Evolutionary conservation across 2,329 filamentous ascomycete genomes (phyloP).

Genomic region (Teratosphaeriaceae sp.): DNA sequence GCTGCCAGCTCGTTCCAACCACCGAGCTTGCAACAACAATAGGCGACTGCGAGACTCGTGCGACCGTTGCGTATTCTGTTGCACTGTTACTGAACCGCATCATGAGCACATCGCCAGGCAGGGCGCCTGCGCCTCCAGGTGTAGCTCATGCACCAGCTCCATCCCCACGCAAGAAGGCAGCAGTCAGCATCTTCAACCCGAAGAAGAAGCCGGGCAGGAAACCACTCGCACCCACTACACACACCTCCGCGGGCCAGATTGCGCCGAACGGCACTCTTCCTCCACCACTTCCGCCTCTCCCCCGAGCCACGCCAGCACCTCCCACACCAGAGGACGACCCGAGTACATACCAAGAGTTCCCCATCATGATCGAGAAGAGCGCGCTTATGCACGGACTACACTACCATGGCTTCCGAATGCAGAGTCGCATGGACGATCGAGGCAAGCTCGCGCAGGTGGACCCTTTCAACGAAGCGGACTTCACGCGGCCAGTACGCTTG

Average conservation of each 20-base stretch:
- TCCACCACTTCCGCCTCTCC: slow-evolving; percentile 5
- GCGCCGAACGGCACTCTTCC: slow-evolving; percentile 3
- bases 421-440: slow-evolving; percentile 42
- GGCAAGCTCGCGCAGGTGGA: slow-evolving; percentile 41
- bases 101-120: slow-evolving; percentile 25
- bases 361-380: slow-evolving; percentile 77
- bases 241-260: slow-evolving; percentile 7
- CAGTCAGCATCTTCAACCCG: slow-evolving; percentile 28
- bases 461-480: slow-evolving; percentile 70
- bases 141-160: background rate
- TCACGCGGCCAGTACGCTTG: slow-evolving; percentile 78
- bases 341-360: slow-evolving; percentile 45
- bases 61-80: too few species aligned
- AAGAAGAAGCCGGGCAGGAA: slow-evolving; percentile 25
- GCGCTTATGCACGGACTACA: slow-evolving; percentile 72
- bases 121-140: slow-evolving; percentile 19
- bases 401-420: slow-evolving; percentile 80
- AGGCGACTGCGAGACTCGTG: too few species aligned
- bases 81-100: too few species aligned
- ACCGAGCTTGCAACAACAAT: too few species aligned
- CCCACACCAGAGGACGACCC: slow-evolving; percentile 15
- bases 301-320: slow-evolving; percentile 3
- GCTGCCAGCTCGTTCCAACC: too few species aligned
- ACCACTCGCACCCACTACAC: slow-evolving; percentile 22
- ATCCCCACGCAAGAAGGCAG: slow-evolving; percentile 27